A percentile compares a stretch with the other conserved stretches of the same genome.
These are phyloP conservation scores for Suillus tomentosus DNA, from an alignment of 768 basidiomycete species.

Conservation along the genomic window DNA sequence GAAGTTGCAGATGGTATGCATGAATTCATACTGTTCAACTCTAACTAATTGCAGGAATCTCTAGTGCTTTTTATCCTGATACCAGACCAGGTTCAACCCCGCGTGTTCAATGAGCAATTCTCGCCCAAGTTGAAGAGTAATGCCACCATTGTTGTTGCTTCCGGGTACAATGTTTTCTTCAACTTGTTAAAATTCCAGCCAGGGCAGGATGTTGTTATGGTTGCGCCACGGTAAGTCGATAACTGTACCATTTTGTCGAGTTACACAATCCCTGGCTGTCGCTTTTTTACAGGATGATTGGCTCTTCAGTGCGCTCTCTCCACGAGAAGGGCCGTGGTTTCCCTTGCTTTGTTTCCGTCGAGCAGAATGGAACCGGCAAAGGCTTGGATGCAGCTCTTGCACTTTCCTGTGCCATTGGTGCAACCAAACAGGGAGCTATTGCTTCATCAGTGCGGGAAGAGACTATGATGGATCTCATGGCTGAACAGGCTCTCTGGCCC, in stretches of 20 bases:
- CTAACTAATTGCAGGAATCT: conserved; percentile 5
- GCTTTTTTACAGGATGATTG: conserved; percentile 55
- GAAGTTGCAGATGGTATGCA: conserved; percentile 53
- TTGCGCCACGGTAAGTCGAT: conserved; percentile 53
- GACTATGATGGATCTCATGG: conserved; percentile 65
- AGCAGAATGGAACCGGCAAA: conserved; percentile 58
- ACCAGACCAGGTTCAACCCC: conserved; percentile 65
- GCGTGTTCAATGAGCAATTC: conserved; percentile 59
- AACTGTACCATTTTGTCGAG: conserved; percentile 3
- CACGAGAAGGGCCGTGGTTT: conserved; percentile 62
- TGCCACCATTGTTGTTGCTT: conserved; percentile 57
- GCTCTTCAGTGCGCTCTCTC: conserved; percentile 62
- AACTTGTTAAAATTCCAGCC: conserved; percentile 55
- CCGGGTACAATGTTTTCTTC: conserved; percentile 68
- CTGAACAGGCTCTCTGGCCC: conserved; percentile 68
- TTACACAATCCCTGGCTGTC: conserved; percentile 1
- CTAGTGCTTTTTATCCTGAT: conserved; percentile 62
- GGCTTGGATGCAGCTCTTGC: conserved; percentile 51
- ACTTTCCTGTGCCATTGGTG: conserved; percentile 58
- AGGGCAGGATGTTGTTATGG: conserved; percentile 64
- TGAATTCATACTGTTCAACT: not conserved
- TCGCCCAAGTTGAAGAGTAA: conserved; percentile 50
- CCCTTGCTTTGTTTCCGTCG: conserved; percentile 66
- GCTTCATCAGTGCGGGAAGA: conserved; percentile 63
- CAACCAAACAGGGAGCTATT: conserved; percentile 64